phyloP scores from a whole-genome alignment of 768 basidiomycete genomes.

The Podaxis sp. region DNA sequence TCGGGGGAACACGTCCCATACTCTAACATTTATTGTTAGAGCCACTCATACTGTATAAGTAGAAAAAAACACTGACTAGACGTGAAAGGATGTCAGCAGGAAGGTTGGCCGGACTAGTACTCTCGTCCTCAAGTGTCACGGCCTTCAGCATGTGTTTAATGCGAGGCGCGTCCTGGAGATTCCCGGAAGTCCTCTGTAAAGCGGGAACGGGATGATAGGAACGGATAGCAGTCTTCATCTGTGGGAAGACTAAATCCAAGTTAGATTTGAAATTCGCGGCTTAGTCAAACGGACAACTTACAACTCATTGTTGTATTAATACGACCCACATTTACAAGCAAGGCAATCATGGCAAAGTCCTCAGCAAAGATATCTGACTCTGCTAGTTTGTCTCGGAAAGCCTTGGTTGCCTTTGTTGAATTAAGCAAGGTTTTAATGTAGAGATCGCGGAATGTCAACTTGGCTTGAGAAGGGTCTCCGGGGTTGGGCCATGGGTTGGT shows the following conservation, averaged over 20 bases:
- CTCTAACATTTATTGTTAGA: constrained; percentile 26
- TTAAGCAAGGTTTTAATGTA: constrained; percentile 45
- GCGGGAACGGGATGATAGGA: constrained; percentile 78
- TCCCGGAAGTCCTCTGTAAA: constrained; percentile 62
- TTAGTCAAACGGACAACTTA: constrained; percentile 30
- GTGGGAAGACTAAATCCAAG: constrained; percentile 56
- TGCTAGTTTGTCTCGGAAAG: constrained; percentile 67
- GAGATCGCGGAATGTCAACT: constrained; percentile 60
- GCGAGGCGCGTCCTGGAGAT: constrained; percentile 74
- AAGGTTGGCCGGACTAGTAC: constrained; percentile 42
- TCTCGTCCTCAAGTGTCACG: constrained; percentile 43
- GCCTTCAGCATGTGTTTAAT: constrained; percentile 74
- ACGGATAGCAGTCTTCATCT: constrained; percentile 73
- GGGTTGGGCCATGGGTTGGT: constrained; percentile 37
- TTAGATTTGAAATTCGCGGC: constrained; percentile 5
- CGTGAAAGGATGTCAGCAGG: constrained; percentile 54
- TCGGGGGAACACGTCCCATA: constrained; percentile 54
- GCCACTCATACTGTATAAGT: constrained; percentile 8
- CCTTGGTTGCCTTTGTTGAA: constrained; percentile 65
- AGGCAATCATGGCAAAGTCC: constrained; percentile 71
- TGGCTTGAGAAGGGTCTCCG: constrained; percentile 17
- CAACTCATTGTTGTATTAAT: constrained; percentile 84
- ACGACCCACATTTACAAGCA: constrained; percentile 75
- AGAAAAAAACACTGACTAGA: constrained; percentile 35
- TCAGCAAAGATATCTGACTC: constrained; percentile 53